Evolutionary conservation across 176 grass and related monocot species (phyloP).

Genomic region (Phyllostachys edulis): DNA sequence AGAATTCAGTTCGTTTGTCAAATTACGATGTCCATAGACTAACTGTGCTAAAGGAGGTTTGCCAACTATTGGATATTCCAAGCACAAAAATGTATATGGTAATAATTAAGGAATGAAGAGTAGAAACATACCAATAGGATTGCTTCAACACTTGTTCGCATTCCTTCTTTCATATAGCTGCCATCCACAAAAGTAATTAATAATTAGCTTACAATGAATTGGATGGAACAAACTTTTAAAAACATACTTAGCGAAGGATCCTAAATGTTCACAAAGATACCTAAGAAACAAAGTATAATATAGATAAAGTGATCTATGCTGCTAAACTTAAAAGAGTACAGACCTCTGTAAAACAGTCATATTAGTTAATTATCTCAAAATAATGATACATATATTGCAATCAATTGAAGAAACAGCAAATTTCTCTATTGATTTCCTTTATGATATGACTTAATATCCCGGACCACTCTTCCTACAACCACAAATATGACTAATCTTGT

Average conservation of each 20-base stretch:
- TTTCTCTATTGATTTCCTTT: not conserved
- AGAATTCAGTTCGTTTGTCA: slow-evolving; percentile 18
- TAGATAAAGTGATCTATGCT: not conserved
- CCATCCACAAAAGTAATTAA: slow-evolving; percentile 19
- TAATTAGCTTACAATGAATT: not conserved
- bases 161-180: slow-evolving; percentile 99
- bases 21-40: not conserved
- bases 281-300: not conserved
- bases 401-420: not conserved
- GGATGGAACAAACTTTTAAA: not conserved
- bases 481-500: not conserved
- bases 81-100: not conserved
- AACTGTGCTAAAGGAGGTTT: not conserved
- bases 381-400: not conserved
- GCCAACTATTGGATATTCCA: not conserved
- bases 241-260: not conserved
- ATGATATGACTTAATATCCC: not conserved
- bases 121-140: slow-evolving; percentile 68
- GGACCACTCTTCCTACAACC: not conserved
- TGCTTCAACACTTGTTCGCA: slow-evolving; percentile 95
- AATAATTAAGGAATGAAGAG: not conserved
- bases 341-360: not conserved
- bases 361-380: not conserved
- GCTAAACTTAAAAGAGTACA: not conserved
- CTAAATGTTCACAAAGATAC: not conserved